Evolutionary conservation across 352 stramenopile species (phyloP).

Genomic region (Phytophthora ohioensis): DNA sequence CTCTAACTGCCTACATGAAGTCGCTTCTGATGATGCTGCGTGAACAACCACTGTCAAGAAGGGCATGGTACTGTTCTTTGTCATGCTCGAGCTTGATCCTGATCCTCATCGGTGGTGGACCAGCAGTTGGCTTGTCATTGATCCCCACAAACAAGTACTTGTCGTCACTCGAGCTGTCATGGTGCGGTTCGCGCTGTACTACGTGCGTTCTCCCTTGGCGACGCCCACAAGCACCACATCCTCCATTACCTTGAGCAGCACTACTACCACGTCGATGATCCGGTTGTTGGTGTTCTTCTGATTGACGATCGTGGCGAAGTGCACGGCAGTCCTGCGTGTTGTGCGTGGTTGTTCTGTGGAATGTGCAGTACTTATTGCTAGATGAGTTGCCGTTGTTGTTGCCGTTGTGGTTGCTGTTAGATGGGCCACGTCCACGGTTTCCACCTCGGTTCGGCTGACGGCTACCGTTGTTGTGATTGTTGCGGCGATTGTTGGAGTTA

Average conservation of each 20-base stretch:
- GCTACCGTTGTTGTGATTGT: no score
- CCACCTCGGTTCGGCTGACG: no score
- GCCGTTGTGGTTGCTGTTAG: not conserved
- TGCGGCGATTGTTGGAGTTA: no score
- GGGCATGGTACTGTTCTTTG: conserved; percentile 2
- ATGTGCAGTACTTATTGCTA: conserved; percentile 20
- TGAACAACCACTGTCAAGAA: conserved; percentile 15
- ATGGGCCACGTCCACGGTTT: no score
- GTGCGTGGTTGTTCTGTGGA: conserved; percentile 15
- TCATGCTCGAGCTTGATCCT: conserved; percentile 9
- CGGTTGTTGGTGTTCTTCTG: conserved; percentile 15
- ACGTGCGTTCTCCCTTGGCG: no score
- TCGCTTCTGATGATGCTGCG: not conserved
- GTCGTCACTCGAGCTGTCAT: conserved; percentile 5
- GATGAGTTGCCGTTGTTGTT: not conserved
- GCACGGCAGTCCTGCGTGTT: conserved; percentile 13
- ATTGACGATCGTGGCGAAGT: not conserved
- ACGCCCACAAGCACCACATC: no score
- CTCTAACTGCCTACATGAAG: not conserved
- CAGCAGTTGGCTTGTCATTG: not conserved
- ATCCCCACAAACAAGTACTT: conserved; percentile 23
- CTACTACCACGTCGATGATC: not conserved
- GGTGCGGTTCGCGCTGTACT: not conserved
- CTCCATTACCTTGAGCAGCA: no score
- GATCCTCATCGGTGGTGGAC: not conserved